phyloP scores from a whole-genome alignment of 371 early-diverging fungal genomes.

The Zychaea mexicana region DNA sequence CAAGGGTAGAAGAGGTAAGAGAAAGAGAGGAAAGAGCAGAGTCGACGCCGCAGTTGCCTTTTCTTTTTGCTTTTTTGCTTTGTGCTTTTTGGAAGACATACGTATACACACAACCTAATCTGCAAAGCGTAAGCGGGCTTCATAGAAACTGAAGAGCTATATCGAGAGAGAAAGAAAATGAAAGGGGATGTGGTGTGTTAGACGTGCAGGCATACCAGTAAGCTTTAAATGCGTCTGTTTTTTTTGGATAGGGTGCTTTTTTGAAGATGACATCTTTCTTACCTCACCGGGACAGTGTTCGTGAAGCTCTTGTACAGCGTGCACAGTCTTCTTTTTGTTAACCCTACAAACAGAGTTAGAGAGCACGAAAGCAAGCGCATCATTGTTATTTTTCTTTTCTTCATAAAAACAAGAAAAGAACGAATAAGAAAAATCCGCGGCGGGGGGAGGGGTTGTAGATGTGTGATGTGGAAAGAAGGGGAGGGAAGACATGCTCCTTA shows the following conservation, averaged over 20 bases:
- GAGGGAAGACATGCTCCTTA: slow-evolving; percentile 10
- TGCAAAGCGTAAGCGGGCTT: slow-evolving; percentile 10
- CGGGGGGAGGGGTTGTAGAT: too few relatives aligned
- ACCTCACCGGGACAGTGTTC: slow-evolving; percentile 24
- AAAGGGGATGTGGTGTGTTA: too few relatives aligned
- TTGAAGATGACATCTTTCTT: too few relatives aligned
- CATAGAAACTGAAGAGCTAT: slow-evolving; percentile 12
- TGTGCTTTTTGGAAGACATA: too few relatives aligned
- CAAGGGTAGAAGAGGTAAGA: slow-evolving; percentile 8
- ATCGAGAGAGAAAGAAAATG: background rate
- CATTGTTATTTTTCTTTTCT: too few relatives aligned
- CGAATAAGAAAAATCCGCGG: too few relatives aligned
- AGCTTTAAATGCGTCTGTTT: too few relatives aligned
- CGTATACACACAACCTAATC: background rate
- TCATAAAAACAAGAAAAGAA: too few relatives aligned
- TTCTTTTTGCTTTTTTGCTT: too few relatives aligned
- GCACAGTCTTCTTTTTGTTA: slow-evolving; percentile 29
- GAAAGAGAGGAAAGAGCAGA: slow-evolving; percentile 1
- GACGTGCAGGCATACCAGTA: too few relatives aligned
- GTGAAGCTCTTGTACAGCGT: slow-evolving; percentile 31
- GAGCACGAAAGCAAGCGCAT: too few relatives aligned
- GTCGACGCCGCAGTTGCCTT: background rate
- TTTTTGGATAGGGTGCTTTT: background rate
- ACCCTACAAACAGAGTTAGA: background rate
- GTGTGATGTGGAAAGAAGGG: too few relatives aligned